phyloP scores from a whole-genome alignment of 1,284 basidiomycete species.

The Tilletia walkeri region DNA sequence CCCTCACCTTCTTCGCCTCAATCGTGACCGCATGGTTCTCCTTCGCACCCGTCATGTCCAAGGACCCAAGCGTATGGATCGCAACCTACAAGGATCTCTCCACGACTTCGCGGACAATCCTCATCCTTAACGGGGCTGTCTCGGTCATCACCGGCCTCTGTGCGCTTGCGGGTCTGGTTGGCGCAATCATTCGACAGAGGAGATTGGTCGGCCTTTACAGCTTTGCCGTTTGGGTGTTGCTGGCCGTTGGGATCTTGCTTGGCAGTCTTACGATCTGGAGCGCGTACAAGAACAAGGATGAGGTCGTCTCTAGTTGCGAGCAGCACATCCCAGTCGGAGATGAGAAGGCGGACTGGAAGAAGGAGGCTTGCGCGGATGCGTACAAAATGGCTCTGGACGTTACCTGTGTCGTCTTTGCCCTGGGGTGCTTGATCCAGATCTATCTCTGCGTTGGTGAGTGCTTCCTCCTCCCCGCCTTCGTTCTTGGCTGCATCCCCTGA shows the following conservation, averaged over 20 bases:
- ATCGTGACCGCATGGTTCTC: not conserved
- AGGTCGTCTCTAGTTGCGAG: too few species aligned
- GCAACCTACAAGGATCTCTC: too few species aligned
- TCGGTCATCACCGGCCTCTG: not conserved
- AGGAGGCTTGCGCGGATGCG: not conserved
- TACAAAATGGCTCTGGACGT: not conserved
- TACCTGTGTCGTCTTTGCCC: not conserved
- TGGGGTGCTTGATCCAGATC: not conserved
- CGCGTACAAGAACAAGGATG: not conserved
- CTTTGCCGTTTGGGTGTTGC: not conserved
- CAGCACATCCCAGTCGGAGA: too few species aligned
- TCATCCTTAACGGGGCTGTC: slow-evolving; percentile 8
- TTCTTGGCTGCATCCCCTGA: not conserved
- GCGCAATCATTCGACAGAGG: not conserved
- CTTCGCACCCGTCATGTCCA: not conserved
- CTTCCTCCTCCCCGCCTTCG: not conserved
- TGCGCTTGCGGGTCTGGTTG: slow-evolving; percentile 2
- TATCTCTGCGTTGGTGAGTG: slow-evolving; percentile 15
- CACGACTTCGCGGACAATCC: not conserved
- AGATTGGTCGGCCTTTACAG: slow-evolving; percentile 1
- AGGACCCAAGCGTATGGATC: not conserved
- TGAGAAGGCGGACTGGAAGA: too few species aligned
- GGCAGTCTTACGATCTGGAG: not conserved
- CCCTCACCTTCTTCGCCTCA: not conserved
- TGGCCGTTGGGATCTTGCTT: not conserved